Evolutionary conservation across 768 basidiomycete genomes (phyloP).

Genomic region (Termitomyces eurrhizus): DNA sequence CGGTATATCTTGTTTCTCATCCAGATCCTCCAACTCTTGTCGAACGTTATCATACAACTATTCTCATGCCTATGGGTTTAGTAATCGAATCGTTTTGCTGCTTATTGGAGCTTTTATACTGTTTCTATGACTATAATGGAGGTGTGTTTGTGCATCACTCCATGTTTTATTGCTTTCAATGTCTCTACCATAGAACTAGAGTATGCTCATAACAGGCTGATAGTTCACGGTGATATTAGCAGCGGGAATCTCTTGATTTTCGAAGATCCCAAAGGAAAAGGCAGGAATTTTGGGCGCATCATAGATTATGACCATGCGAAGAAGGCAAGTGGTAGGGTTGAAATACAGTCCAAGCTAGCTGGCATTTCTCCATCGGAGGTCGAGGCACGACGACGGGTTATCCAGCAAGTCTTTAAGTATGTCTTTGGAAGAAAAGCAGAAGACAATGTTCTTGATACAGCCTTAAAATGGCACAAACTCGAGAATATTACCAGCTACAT

Average conservation of each 20-base stretch:
- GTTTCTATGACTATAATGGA: not conserved
- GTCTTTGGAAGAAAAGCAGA: no score
- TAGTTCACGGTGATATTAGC: conserved; percentile 3
- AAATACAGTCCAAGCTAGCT: not conserved
- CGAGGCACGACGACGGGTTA: fast-evolving
- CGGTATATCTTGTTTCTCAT: not conserved
- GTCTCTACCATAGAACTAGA: not conserved
- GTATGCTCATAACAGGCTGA: not conserved
- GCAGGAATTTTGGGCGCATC: not conserved
- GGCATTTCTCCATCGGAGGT: not conserved
- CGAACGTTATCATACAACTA: not conserved
- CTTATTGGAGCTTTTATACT: not conserved
- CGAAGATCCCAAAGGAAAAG: not conserved
- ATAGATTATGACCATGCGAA: no score
- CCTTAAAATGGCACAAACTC: not conserved
- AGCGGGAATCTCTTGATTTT: not conserved
- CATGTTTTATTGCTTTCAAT: no score
- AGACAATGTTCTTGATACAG: no score
- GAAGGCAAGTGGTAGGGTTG: no score
- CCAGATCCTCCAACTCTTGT: no score
- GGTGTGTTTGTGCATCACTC: not conserved
- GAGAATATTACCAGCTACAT: no score
- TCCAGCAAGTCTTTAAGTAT: not conserved
- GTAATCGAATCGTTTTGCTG: not conserved
- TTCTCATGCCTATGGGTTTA: not conserved